Evolutionary conservation across 1,284 basidiomycete genomes (phyloP).

Genomic region (Leccinum pachyderme): DNA sequence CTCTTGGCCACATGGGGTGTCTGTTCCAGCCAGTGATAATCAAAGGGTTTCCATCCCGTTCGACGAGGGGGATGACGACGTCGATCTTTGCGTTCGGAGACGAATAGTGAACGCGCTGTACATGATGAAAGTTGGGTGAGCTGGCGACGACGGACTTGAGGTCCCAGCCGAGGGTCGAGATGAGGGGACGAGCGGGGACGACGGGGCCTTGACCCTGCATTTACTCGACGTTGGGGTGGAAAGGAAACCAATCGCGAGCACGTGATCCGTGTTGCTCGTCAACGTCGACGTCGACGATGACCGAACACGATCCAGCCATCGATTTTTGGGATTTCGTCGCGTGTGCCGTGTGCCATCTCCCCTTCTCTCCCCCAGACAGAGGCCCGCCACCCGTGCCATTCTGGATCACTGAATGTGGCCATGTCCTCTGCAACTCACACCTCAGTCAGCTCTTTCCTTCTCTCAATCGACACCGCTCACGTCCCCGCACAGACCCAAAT

Average conservation of each 20-base stretch:
- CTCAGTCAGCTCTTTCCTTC: conserved; percentile 53
- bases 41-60: conserved; percentile 53
- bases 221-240: too few species aligned
- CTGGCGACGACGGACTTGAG: conserved; percentile 40
- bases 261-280: conserved; percentile 14
- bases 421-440: conserved; percentile 78
- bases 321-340: conserved; percentile 79
- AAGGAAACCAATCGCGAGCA: conserved; percentile 2
- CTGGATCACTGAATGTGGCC: conserved; percentile 82
- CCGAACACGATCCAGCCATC: conserved; percentile 39
- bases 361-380: conserved; percentile 49
- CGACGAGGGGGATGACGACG: conserved; percentile 44
- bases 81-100: conserved; percentile 28
- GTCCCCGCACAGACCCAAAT: conserved; percentile 49
- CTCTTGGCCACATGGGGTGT: conserved; percentile 48
- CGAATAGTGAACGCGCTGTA: conserved; percentile 40
- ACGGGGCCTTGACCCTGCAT: conserved; percentile 3
- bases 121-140: conserved; percentile 26
- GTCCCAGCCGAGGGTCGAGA: conserved; percentile 55
- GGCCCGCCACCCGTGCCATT: conserved; percentile 63
- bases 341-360: conserved; percentile 65
- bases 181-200: conserved; percentile 15
- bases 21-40: conserved; percentile 60
- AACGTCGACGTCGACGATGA: conserved; percentile 31
- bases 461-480: neutral